A percentile compares a stretch with the other conserved stretches of the same genome.
Evolutionary conservation across 208 protist genomes (phyloP).

Genomic region (Wallacemonas sp.): DNA sequence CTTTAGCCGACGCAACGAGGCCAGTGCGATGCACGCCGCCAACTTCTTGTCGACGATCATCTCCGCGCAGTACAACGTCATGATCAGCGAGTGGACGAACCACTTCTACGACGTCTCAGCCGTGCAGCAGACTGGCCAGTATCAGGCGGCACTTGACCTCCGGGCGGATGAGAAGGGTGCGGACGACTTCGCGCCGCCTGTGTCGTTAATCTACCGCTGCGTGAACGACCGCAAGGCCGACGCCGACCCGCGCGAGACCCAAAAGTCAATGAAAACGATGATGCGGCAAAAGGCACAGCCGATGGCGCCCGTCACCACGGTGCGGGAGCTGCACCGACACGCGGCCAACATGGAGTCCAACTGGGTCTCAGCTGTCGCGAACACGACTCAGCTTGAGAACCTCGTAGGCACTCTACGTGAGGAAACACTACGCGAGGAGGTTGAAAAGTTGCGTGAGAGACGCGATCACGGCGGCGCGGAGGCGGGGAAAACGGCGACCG

Average conservation of each 20-base stretch:
- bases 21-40: conserved; percentile 63
- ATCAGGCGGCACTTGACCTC: conserved; percentile 67
- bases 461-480: conserved; percentile 6
- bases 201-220: conserved; percentile 71
- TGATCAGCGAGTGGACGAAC: conserved; percentile 86
- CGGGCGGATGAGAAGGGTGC: conserved; percentile 67
- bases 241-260: conserved; percentile 58
- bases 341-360: conserved; percentile 73
- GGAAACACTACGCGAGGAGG: conserved; percentile 28
- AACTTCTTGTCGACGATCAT: conserved; percentile 72
- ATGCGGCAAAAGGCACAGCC: conserved; percentile 41
- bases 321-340: conserved; percentile 69
- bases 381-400: conserved; percentile 58
- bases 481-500: conserved; percentile 4
- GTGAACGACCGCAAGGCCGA: conserved; percentile 50
- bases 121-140: conserved; percentile 55
- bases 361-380: conserved; percentile 68
- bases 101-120: conserved; percentile 76
- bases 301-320: conserved; percentile 36
- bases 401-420: conserved; percentile 55
- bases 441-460: conserved; percentile 18
- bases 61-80: conserved; percentile 78
- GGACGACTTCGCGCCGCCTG: conserved; percentile 73
- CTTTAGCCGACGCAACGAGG: conserved; percentile 84
- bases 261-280: conserved; percentile 48